Evolutionary conservation across 345 rosid genomes (phyloP), one percentile per base, ranked within the genome.

Genomic region (Pugionium cornutum): DNA sequence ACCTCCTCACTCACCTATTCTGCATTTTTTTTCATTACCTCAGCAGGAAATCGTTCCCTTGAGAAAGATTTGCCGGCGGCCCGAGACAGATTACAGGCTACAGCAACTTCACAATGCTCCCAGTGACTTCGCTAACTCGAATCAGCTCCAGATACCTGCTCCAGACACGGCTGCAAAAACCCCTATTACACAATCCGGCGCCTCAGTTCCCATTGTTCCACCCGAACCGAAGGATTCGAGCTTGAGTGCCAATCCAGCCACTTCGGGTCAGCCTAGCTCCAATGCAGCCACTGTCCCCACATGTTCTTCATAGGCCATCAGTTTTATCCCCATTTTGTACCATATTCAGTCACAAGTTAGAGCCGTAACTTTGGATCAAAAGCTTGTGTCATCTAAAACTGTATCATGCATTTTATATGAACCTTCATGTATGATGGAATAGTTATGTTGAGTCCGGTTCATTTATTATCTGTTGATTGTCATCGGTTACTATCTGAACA

Each of bases 51-150:
- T 95, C 53, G 99, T 95, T 80, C 97, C 97, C 7, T 71, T 95
- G 62, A 84, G 94, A 69, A 95, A 95, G 80, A 72, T 95, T 54
- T 95, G 99, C 61, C 85, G 99, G 39, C 84, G 99, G 77, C 95
- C 99, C 4, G 99, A 91, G 79, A 95, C 99, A 29, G 97, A 95
- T 77, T 91, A 89, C 81, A 86, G 99, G 81, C 79, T 95, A 78
- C 99, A 89, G 47, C 99, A 95, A 79, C 97, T 95, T 69, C 89
- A 95, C 68, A 68, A 45, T 5, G 84, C 86, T 10, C 37, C 78
- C 61, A 81, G 75, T 61, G 85, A 86, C 42, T 70, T 74, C 6
- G 58, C 68, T 64, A 33, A 57, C 45, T 6, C 60, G 6, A 78
- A 81, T 57, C 82, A 77, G 75, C 76, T 56, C 30, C 65, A 61